Evolutionary conservation across 805 yeast genomes (phyloP).

Genomic region (Wickerhamiella occidentalis): DNA sequence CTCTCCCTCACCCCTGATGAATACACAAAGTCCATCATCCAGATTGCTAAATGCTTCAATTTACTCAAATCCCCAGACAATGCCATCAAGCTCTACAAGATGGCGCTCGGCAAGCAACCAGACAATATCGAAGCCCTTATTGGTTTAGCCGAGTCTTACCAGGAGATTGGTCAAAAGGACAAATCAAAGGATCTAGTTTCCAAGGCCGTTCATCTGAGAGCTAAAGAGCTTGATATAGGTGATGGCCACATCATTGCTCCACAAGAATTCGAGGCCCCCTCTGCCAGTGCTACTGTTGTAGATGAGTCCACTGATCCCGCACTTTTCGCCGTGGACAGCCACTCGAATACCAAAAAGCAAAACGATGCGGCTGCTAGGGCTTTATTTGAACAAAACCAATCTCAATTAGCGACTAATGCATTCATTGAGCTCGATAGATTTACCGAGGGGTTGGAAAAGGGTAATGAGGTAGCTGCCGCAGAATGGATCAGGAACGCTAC

Average conservation of each 20-base stretch:
- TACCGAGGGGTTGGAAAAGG: slow-evolving; percentile 36
- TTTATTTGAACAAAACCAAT: slow-evolving; percentile 30
- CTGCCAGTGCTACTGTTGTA: not conserved
- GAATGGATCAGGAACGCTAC: slow-evolving; percentile 79
- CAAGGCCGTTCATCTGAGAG: slow-evolving; percentile 22
- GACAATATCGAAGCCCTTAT: slow-evolving; percentile 60
- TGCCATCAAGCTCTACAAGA: slow-evolving; percentile 24
- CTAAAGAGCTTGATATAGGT: slow-evolving; percentile 4
- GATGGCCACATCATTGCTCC: not conserved
- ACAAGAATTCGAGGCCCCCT: not conserved
- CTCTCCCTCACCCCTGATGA: slow-evolving; percentile 26
- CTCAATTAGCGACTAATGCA: slow-evolving; percentile 16
- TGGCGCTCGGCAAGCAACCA: slow-evolving; percentile 22
- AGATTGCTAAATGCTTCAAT: slow-evolving; percentile 65
- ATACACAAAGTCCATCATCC: slow-evolving; percentile 32
- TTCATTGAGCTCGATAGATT: slow-evolving; percentile 40
- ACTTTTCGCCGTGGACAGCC: slow-evolving; percentile 12
- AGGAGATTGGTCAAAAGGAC: slow-evolving; percentile 27
- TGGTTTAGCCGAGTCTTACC: slow-evolving; percentile 70
- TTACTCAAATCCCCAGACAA: slow-evolving; percentile 45
- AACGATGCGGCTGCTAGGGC: slow-evolving; percentile 43
- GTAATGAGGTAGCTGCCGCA: slow-evolving; percentile 48
- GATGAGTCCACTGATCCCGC: slow-evolving; percentile 6
- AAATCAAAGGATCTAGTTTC: slow-evolving; percentile 26
- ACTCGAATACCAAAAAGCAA: slow-evolving; percentile 16